These are phyloP conservation scores for Pelargonium nanum DNA, from an alignment of 345 rosid species.

Conservation along the genomic window DNA sequence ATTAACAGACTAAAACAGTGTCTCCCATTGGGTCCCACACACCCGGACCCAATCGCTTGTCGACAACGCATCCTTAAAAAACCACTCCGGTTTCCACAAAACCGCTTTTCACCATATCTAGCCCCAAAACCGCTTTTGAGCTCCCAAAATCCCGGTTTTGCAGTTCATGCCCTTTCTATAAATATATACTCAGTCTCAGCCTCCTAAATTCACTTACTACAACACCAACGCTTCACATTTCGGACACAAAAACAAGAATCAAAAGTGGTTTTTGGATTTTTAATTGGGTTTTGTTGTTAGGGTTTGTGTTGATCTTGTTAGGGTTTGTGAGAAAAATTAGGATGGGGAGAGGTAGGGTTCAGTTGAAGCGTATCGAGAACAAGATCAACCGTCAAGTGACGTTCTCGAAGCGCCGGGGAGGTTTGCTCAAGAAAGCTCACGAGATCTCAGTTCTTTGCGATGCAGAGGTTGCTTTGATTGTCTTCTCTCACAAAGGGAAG, in stretches of 20 bases:
- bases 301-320: no score
- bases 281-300: conserved; percentile 26
- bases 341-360: conserved; percentile 89
- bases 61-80: conserved; percentile 21
- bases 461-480: conserved; percentile 67
- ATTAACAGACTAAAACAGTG: neutral
- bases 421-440: conserved; percentile 73
- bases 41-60: conserved; percentile 9
- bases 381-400: conserved; percentile 75
- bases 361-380: conserved; percentile 75
- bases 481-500: conserved; percentile 74
- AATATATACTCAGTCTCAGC: conserved; percentile 12
- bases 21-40: neutral
- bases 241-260: neutral
- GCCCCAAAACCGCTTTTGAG: conserved; percentile 5
- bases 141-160: neutral
- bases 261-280: conserved; percentile 9
- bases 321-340: conserved; percentile 15
- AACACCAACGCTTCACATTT: neutral
- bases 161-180: conserved; percentile 9
- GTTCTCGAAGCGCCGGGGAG: conserved; percentile 64
- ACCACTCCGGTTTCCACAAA: conserved; percentile 23
- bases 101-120: neutral
- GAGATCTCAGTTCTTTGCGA: conserved; percentile 75
- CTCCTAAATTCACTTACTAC: neutral